phyloP scores from a whole-genome alignment of 2,329 filamentous ascomycete genomes.

The Tolypocladium ovalisporum region DNA sequence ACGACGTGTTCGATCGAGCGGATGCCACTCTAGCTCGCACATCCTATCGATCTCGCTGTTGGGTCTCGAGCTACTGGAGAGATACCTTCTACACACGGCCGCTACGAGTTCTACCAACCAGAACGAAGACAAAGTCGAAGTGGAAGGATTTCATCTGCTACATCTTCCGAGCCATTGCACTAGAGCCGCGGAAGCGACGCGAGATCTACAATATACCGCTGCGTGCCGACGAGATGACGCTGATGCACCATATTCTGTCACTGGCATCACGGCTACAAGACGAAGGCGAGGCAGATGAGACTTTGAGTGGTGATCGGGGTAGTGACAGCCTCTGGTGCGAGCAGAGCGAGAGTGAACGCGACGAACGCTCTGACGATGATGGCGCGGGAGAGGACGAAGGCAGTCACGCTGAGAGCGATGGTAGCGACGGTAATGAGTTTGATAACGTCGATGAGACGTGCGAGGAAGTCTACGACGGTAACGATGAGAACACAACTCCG shows the following conservation, averaged over 20 bases:
- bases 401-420: too few species aligned
- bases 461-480: neutral
- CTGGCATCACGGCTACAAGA: too few species aligned
- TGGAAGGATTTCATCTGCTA: neutral
- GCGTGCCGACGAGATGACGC: neutral
- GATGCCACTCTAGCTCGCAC: neutral
- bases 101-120: neutral
- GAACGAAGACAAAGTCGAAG: neutral
- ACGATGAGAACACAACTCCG: neutral
- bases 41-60: too few species aligned
- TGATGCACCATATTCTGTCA: neutral
- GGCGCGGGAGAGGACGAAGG: too few species aligned
- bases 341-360: too few species aligned
- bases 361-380: too few species aligned
- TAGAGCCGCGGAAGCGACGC: neutral
- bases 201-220: neutral
- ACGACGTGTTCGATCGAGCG: neutral
- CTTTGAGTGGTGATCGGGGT: too few species aligned
- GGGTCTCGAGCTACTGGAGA: too few species aligned
- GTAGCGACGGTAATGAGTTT: too few species aligned
- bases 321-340: too few species aligned
- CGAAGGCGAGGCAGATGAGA: too few species aligned
- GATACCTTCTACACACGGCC: neutral
- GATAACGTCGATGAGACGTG: too few species aligned
- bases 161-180: neutral